Conservation (phyloP, 2,329 filamentous ascomycete species). For the Fusarium continuum region DNA sequence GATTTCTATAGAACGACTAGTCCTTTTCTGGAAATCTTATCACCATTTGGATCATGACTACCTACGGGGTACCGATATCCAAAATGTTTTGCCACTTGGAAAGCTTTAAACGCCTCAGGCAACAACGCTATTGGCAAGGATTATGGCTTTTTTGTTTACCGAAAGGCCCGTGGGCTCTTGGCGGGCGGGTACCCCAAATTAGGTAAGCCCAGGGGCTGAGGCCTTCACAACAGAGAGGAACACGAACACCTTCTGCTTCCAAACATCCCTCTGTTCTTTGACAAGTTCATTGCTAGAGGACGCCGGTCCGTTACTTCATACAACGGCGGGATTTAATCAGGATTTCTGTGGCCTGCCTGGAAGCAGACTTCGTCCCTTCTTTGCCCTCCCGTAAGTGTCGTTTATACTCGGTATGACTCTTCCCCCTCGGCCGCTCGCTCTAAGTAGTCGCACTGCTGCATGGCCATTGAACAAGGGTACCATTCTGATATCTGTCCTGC, state of each 20-base stretch:
- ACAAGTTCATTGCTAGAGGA: conserved; percentile 42
- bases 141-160: conserved; percentile 10
- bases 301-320: conserved; percentile 42
- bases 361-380: conserved; percentile 50
- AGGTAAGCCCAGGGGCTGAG: conserved; percentile 44
- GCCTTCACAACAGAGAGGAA: conserved; percentile 29
- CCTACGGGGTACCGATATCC: too few species aligned
- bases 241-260: conserved; percentile 38
- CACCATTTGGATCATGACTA: background rate
- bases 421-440: conserved; percentile 14
- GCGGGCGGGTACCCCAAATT: conserved; percentile 25
- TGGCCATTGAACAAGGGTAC: conserved; percentile 9
- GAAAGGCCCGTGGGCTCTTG: conserved; percentile 22
- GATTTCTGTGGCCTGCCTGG: conserved; percentile 50
- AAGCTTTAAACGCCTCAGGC: conserved; percentile 36
- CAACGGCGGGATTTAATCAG: conserved; percentile 44
- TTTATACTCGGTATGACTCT: conserved; percentile 43
- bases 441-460: conserved; percentile 30
- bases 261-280: conserved; percentile 31
- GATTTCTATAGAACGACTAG: background rate
- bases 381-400: conserved; percentile 40
- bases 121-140: conserved; percentile 25
- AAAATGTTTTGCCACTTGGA: background rate
- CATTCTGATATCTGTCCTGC: conserved; percentile 17
- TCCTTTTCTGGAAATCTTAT: conserved; percentile 7